These are phyloP conservation scores for Pinus taeda DNA, from an alignment of 75 land plant species.

Conservation along the genomic window DNA sequence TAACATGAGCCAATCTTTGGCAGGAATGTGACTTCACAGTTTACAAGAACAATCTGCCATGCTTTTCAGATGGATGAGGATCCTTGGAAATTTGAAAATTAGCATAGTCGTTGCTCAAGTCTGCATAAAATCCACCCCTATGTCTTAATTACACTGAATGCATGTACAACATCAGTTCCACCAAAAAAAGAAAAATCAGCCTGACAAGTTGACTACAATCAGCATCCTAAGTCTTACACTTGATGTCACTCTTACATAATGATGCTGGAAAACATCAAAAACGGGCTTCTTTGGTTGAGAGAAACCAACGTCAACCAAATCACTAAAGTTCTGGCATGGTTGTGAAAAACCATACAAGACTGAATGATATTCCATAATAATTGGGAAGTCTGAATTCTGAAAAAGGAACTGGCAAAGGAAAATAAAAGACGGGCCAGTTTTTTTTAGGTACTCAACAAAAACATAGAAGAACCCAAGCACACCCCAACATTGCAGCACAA, in stretches of 20 bases:
- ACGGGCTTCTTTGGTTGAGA: not conserved
- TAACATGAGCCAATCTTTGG: not conserved
- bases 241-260: not conserved
- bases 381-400: not conserved
- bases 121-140: not conserved
- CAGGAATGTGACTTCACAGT: not conserved
- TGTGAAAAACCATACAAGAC: not conserved
- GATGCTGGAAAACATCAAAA: not conserved
- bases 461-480: not conserved
- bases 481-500: not conserved
- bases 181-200: not conserved
- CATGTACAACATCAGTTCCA: not conserved
- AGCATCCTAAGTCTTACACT: not conserved
- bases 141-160: not conserved
- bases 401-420: slow-evolving; percentile 1
- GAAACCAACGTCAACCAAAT: not conserved
- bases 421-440: not conserved
- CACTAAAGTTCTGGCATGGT: not conserved
- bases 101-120: not conserved
- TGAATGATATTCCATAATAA: not conserved
- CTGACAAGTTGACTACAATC: not conserved
- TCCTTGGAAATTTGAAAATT: not conserved
- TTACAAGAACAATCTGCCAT: not conserved
- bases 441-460: not conserved
- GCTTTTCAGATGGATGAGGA: not conserved